These are phyloP conservation scores for Pyrenochaeta sp. DNA, from an alignment of 2,329 filamentous ascomycete genomes.

Conservation along the genomic window DNA sequence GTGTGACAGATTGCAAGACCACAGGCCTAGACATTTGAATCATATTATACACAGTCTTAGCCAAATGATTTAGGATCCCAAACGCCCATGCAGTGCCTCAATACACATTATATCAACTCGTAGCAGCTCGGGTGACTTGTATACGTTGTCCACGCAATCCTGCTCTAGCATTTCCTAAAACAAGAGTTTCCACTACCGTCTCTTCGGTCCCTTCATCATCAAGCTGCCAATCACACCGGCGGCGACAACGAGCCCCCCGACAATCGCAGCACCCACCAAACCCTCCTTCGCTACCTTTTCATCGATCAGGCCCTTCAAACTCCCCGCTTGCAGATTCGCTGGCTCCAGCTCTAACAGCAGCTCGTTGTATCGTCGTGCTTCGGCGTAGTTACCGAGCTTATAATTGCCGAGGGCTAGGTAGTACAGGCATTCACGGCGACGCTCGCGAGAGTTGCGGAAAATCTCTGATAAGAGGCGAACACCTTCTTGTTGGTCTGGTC, in stretches of 20 bases:
- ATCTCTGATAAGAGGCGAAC: slow-evolving; percentile 95
- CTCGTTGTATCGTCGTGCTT: slow-evolving; percentile 94
- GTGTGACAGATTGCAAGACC: too few relatives aligned
- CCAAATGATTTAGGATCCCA: slow-evolving; percentile 30
- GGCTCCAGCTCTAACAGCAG: slow-evolving; percentile 89
- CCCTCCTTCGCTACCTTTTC: slow-evolving; percentile 97
- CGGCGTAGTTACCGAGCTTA: slow-evolving; percentile 97
- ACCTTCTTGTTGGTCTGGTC: slow-evolving; percentile 90
- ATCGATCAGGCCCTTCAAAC: slow-evolving; percentile 87
- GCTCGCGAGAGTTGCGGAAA: slow-evolving; percentile 90
- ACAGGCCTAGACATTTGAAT: not conserved
- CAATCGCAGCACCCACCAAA: slow-evolving; percentile 90
- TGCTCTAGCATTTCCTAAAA: too few relatives aligned
- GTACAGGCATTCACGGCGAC: slow-evolving; percentile 96
- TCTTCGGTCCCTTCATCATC: slow-evolving; percentile 75
- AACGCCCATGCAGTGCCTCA: slow-evolving; percentile 32
- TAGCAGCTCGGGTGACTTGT: too few relatives aligned
- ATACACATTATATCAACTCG: slow-evolving; percentile 6
- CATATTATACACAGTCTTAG: slow-evolving; percentile 13
- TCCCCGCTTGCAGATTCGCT: slow-evolving; percentile 86
- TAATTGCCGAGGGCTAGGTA: slow-evolving; percentile 97
- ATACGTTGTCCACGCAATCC: too few relatives aligned
- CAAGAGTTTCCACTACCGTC: slow-evolving; percentile 60
- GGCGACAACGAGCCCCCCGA: slow-evolving; percentile 89
- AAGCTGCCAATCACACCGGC: slow-evolving; percentile 93